Conservation (phyloP, 148 eudicot species). For the Polygonum aviculare region DNA sequence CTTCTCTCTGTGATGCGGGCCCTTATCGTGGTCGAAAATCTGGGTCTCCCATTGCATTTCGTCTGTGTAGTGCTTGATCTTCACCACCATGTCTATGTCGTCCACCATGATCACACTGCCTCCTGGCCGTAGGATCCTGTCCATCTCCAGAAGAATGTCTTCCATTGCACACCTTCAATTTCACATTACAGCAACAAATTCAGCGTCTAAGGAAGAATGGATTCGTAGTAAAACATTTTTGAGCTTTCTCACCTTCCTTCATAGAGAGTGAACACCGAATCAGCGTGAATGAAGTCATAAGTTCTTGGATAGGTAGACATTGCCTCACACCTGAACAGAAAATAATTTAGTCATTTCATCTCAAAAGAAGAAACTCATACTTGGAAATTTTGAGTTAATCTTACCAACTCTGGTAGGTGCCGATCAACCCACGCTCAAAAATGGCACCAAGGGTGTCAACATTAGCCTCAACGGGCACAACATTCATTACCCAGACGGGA, state of each 20-base stretch:
- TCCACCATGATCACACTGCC: conserved; percentile 73
- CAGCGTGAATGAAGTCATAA: conserved; percentile 75
- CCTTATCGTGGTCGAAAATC: conserved; percentile 59
- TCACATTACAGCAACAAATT: background rate
- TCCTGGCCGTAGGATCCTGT: conserved; percentile 60
- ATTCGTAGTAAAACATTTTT: too few relatives aligned
- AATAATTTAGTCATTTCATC: background rate
- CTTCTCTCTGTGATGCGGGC: conserved; percentile 61
- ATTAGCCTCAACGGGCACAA: conserved; percentile 62
- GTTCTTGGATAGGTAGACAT: conserved; percentile 96
- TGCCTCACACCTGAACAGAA: conserved; percentile 67
- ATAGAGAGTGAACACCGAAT: conserved; percentile 61
- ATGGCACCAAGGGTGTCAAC: conserved; percentile 67
- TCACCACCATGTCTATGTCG: conserved; percentile 54
- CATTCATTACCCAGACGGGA: conserved; percentile 95
- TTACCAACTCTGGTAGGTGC: conserved; percentile 86
- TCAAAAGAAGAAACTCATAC: background rate
- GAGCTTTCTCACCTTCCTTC: conserved; percentile 36
- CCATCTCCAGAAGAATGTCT: conserved; percentile 78
- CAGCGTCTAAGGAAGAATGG: background rate
- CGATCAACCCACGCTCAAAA: conserved; percentile 77
- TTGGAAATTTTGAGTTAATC: background rate
- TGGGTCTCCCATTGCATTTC: conserved; percentile 61
- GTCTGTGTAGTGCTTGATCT: conserved; percentile 37
- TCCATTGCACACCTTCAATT: conserved; percentile 52